Evolutionary conservation across 768 basidiomycete species (phyloP).

Genomic region (Gelatoporia subvermispora): DNA sequence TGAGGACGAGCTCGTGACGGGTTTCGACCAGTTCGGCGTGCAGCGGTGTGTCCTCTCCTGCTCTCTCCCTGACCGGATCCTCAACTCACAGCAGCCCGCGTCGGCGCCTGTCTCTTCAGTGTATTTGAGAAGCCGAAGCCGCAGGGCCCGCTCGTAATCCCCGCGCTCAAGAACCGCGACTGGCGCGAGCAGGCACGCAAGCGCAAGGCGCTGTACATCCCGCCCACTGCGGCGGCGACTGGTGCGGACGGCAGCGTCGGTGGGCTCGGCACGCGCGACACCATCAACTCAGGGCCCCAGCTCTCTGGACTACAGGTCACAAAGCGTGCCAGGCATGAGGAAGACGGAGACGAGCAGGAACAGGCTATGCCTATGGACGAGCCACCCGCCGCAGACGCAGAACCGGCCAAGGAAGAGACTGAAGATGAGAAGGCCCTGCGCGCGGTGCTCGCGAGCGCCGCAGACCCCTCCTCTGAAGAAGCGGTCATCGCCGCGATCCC

Average conservation of each 20-base stretch:
- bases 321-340: slow-evolving; percentile 27
- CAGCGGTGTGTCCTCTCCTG: slow-evolving; percentile 71
- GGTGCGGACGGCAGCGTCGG: slow-evolving; percentile 73
- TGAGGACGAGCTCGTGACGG: slow-evolving; percentile 67
- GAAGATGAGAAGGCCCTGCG: slow-evolving; percentile 81
- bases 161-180: slow-evolving; percentile 81
- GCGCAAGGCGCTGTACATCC: slow-evolving; percentile 61
- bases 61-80: slow-evolving; percentile 33
- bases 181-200: slow-evolving; percentile 81
- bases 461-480: slow-evolving; percentile 32
- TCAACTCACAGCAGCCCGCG: slow-evolving; percentile 69
- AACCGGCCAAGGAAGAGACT: slow-evolving; percentile 38
- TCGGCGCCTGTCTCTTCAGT: slow-evolving; percentile 28
- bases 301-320: slow-evolving; percentile 60
- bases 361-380: slow-evolving; percentile 3
- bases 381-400: slow-evolving; percentile 1
- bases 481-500: slow-evolving; percentile 55
- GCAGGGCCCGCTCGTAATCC: slow-evolving; percentile 74
- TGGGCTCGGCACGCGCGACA: slow-evolving; percentile 67
- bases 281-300: slow-evolving; percentile 75
- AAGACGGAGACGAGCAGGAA: slow-evolving; percentile 7
- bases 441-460: slow-evolving; percentile 62
- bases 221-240: slow-evolving; percentile 50
- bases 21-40: slow-evolving; percentile 67
- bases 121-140: slow-evolving; percentile 42